Conservation (phyloP, 768 basidiomycete genomes). For the Trametes villosa region DNA sequence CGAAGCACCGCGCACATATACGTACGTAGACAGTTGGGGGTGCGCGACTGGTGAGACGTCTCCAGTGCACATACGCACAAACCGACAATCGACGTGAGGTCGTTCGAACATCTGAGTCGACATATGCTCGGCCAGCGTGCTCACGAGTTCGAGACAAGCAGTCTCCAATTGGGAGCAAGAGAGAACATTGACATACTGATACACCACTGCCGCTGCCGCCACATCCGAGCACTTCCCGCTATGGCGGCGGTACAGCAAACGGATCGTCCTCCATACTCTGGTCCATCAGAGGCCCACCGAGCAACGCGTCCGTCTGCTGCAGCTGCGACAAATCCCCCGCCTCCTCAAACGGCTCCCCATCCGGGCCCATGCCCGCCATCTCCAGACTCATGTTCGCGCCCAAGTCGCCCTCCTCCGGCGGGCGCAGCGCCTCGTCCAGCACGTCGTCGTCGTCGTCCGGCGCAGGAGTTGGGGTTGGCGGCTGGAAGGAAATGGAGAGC, state of each 20-base stretch:
- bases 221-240: background rate
- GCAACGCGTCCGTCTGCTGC: conserved; percentile 52
- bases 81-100: too few species aligned
- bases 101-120: too few species aligned
- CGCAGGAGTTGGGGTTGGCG: conserved; percentile 44
- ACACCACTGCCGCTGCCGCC: background rate
- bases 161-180: too few species aligned
- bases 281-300: conserved; percentile 63
- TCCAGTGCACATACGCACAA: too few species aligned
- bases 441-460: conserved; percentile 48
- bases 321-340: conserved; percentile 61
- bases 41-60: too few species aligned
- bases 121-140: too few species aligned
- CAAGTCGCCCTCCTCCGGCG: conserved; percentile 49
- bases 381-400: conserved; percentile 55
- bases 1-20: too few species aligned
- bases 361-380: conserved; percentile 66
- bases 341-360: conserved; percentile 60
- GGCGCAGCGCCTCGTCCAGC: conserved; percentile 62
- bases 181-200: conserved; percentile 1
- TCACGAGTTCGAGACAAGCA: too few species aligned
- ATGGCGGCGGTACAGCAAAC: conserved; percentile 43
- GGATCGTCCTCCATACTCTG: conserved; percentile 58
- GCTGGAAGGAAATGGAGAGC: conserved; percentile 56
- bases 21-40: too few species aligned